Evolutionary conservation across 1,284 basidiomycete genomes (phyloP).

Genomic region (Ustilago vetiveriae): DNA sequence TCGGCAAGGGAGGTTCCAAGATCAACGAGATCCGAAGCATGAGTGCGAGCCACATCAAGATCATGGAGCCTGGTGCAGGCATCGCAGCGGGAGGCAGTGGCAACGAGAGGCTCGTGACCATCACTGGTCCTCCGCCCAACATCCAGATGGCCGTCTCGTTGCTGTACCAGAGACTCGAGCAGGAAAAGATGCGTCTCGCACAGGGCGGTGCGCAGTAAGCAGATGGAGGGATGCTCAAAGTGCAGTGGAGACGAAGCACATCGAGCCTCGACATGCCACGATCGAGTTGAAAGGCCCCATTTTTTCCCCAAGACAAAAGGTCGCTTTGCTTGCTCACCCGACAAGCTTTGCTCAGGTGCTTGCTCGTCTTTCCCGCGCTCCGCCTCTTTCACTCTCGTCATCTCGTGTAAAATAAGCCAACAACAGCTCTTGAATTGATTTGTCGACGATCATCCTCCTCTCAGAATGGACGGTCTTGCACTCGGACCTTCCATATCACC

Average conservation of each 20-base stretch:
- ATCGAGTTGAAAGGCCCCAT: too few relatives aligned
- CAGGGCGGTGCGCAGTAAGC: slow-evolving; percentile 35
- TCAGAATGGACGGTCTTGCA: too few relatives aligned
- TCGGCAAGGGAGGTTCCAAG: slow-evolving; percentile 97
- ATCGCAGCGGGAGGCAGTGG: slow-evolving; percentile 67
- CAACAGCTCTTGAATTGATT: too few relatives aligned
- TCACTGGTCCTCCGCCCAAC: slow-evolving; percentile 81
- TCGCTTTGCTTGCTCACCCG: too few relatives aligned
- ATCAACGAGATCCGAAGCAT: slow-evolving; percentile 98
- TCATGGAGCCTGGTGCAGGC: slow-evolving; percentile 83
- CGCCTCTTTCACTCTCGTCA: too few relatives aligned
- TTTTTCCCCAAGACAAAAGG: too few relatives aligned
- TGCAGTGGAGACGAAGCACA: neutral
- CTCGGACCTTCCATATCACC: too few relatives aligned
- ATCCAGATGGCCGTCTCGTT: slow-evolving; percentile 96
- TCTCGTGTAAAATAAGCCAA: slow-evolving; percentile 9
- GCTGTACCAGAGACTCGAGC: slow-evolving; percentile 76
- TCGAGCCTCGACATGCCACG: too few relatives aligned
- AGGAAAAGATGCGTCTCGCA: slow-evolving; percentile 64
- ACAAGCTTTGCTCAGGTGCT: too few relatives aligned
- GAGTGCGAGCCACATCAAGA: slow-evolving; percentile 94
- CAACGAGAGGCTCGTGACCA: slow-evolving; percentile 69
- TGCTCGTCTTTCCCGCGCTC: too few relatives aligned
- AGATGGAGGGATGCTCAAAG: neutral
- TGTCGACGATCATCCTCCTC: too few relatives aligned